Base-by-base conservation (phyloP, 768 basidiomycete genomes). In the Candolleomyces aberdarensis region DNA sequence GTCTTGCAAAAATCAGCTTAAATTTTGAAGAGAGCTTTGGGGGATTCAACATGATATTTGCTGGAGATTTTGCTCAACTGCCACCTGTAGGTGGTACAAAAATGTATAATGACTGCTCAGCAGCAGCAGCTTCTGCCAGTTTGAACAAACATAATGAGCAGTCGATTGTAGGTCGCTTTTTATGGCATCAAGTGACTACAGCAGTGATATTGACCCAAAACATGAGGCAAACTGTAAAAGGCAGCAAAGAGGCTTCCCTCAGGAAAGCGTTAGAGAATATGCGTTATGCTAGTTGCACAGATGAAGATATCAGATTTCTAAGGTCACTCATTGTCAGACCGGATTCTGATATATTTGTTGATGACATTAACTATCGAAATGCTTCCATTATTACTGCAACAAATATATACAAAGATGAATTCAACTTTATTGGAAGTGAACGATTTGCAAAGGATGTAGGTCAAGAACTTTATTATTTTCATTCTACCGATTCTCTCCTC, bases 21-120 rank as follows among this genome's bases (percentile, higher is more conserved):
- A 55, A 62, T 8, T 20, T 55, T 40, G 62, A 69, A 11, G 14
- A 47, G 14, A 61, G 69, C 17, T 74, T 72, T 69, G 78, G 76
- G 19, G 75, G 77, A 0, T 64, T 76, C 13, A 78, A 76, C 58
- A 71, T 80, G 56, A 73, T 81, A 19, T 72, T 80, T 59, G 76
- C 76, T 10, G 77, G 79, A 3, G 36, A 36, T 11, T 36, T 36
- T 36, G 36, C 36, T 36, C 36, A 36, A 6, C 11, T 36, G 6
- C 36, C 36, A 8, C 36, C 36, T 36, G 36, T 36, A 6, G 36
- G 36, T 2, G 36, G 36, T 8, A 36, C 36, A 2, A 36, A 36
- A 5, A 2, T 36, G 1, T 36, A 3, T 11, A 36, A 6, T 36
- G 36, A 36, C 11, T 11, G 11, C 1, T 8, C 36, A 36, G 5